Base-by-base conservation (phyloP, 1,284 basidiomycete genomes). In the Schizophyllum amplum region DNA sequence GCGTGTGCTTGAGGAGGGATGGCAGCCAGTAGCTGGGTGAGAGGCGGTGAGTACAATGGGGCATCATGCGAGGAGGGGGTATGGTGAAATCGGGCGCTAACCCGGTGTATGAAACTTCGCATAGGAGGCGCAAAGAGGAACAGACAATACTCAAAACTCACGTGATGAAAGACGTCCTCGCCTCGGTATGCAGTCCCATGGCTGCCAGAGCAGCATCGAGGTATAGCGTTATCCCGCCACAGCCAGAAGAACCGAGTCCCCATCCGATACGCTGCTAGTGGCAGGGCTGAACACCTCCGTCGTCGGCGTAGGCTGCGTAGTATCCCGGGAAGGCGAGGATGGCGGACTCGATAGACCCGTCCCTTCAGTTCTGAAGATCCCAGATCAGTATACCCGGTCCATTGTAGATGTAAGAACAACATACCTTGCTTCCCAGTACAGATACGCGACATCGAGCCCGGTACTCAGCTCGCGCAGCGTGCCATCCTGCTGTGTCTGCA, bases 121-220 rank as follows among this genome's bases (percentile, higher is more conserved):
- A n/a, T n/a, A n/a, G n/a, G n/a, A n/a, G n/a, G 7, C 7, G 33
- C 33, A 42, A 42, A 73, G 58, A 42, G 33, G n/a, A n/a, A n/a
- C n/a, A n/a, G n/a, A n/a, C n/a, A n/a, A n/a, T n/a, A n/a, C n/a
- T n/a, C n/a, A n/a, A 9, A 9, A 9, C 33, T 42, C 33, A 9
- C 33, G 72, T 72, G 54, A 78, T 72, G 62, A 78, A 78, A 4
- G 72, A 74, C 11, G 71, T 75, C 51, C 74, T 67, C 1, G 75
- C 76, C 59, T 75, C 71, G 1, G 66, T 68, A 55, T 77, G 71
- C 1, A 78, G 69, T 0, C 69, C 67, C 1, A 79, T 68, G 0
- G 61, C 58, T 4, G 56, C 54, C 5, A 77, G 66, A 0, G 64
- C 63, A 4, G 57, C 60, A 56, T 78, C 69, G 24, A 79, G 67